Evolutionary conservation across 2,329 filamentous ascomycete species (phyloP).

Genomic region (Pseudonectria buxi): DNA sequence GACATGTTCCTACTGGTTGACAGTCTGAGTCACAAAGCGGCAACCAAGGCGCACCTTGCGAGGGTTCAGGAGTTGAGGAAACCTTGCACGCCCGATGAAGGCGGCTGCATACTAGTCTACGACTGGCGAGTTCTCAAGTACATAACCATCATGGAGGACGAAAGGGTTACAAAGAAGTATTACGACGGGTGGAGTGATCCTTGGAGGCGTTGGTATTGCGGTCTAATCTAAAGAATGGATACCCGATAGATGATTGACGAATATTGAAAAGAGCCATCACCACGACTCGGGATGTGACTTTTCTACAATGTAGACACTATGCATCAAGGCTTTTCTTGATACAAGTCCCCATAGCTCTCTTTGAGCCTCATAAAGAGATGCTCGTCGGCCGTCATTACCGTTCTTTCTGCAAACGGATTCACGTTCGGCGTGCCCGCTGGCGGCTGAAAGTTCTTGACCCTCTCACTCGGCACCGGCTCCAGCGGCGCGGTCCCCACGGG

Average conservation of each 20-base stretch:
- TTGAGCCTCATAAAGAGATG: conserved; percentile 56
- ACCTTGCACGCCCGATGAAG: conserved; percentile 18
- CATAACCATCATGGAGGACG: conserved; percentile 33
- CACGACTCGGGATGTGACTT: background rate
- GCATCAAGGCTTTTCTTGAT: conserved; percentile 33
- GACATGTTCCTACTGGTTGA: conserved; percentile 38
- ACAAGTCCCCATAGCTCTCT: conserved; percentile 52
- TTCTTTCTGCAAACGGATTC: conserved; percentile 45
- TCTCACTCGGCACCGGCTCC: conserved; percentile 53
- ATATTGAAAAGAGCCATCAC: background rate
- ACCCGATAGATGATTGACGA: background rate
- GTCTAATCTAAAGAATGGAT: conserved; percentile 27
- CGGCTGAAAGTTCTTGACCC: conserved; percentile 39
- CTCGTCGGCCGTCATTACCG: conserved; percentile 56
- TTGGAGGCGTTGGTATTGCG: conserved; percentile 39
- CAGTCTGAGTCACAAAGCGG: conserved; percentile 22
- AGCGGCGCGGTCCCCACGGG: conserved; percentile 48
- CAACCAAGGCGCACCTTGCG: conserved; percentile 28
- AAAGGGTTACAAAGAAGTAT: conserved; percentile 22
- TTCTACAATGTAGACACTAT: background rate
- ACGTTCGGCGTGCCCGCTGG: conserved; percentile 23
- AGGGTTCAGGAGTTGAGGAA: conserved; percentile 26
- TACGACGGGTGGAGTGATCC: conserved; percentile 32
- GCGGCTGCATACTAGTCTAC: conserved; percentile 36
- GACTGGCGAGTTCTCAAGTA: conserved; percentile 41